A percentile compares a stretch with the other conserved stretches of the same genome.
These are phyloP conservation scores for Rhododendron henanense DNA, from an alignment of 148 eudicot species.

Conservation along the genomic window DNA sequence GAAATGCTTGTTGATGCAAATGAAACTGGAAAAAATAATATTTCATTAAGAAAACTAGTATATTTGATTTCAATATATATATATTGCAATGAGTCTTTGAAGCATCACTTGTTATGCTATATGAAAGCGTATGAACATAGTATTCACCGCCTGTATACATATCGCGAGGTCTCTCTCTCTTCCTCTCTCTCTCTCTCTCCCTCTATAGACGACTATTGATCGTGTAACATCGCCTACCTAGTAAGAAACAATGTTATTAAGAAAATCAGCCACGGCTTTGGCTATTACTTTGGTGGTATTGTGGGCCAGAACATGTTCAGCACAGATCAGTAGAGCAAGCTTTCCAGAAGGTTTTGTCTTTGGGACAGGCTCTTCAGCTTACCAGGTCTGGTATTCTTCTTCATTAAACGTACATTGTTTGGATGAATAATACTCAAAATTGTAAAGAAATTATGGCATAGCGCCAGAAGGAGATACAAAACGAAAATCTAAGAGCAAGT, in stretches of 20 bases:
- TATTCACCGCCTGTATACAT: not conserved
- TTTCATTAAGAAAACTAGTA: no score
- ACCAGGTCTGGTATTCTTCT: not conserved
- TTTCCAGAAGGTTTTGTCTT: not conserved
- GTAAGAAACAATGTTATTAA: not conserved
- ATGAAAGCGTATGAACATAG: not conserved
- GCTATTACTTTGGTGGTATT: not conserved
- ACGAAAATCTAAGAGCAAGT: not conserved
- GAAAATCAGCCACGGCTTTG: not conserved
- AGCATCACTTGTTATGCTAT: not conserved
- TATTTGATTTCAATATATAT: no score
- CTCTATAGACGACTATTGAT: not conserved
- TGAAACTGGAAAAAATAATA: no score
- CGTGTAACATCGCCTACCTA: not conserved
- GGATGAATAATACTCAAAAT: not conserved
- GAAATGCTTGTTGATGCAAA: no score
- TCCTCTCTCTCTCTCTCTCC: not conserved
- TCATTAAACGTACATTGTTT: not conserved
- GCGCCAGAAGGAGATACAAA: not conserved
- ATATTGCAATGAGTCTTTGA: no score
- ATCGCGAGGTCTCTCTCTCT: not conserved
- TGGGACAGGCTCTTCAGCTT: not conserved
- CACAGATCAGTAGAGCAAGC: not conserved
- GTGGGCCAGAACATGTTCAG: not conserved
- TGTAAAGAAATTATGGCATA: not conserved